Conservation (phyloP, 768 basidiomycete genomes). For the Myochromella boudieri region DNA sequence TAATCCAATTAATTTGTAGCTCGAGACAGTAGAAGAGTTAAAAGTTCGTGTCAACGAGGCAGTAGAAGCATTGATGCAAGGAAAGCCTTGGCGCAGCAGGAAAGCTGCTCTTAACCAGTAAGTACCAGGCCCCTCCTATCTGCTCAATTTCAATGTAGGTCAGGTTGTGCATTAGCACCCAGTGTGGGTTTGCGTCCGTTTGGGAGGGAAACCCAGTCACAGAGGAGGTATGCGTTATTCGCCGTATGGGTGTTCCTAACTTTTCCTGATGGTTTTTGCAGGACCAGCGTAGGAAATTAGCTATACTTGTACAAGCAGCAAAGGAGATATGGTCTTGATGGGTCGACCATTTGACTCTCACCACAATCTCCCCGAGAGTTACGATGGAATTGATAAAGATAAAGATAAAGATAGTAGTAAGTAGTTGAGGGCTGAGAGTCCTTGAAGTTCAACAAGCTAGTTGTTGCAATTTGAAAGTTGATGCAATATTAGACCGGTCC, state of each 20-base stretch:
- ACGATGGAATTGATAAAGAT: too few relatives aligned
- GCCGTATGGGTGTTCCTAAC: background rate
- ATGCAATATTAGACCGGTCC: too few relatives aligned
- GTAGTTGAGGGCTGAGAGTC: too few relatives aligned
- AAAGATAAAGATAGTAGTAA: too few relatives aligned
- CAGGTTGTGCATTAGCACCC: constrained; percentile 58
- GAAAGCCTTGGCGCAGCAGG: constrained; percentile 40
- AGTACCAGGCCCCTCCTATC: constrained; percentile 19
- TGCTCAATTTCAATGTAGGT: background rate
- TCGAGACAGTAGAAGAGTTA: constrained; percentile 51
- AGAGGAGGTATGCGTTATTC: constrained; percentile 37
- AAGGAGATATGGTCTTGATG: constrained; percentile 45
- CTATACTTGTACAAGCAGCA: constrained; percentile 42
- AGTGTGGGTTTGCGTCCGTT: constrained; percentile 62
- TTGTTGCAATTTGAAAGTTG: too few relatives aligned
- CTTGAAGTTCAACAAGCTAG: too few relatives aligned
- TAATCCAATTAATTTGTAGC: constrained; percentile 23
- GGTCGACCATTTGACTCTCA: too few relatives aligned
- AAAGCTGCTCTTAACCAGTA: constrained; percentile 55
- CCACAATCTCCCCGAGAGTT: too few relatives aligned
- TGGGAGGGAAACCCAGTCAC: constrained; percentile 58
- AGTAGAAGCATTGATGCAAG: constrained; percentile 45
- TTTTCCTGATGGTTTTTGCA: constrained; percentile 18
- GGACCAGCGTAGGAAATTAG: constrained; percentile 51
- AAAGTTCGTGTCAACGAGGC: constrained; percentile 54